Base-by-base conservation (phyloP, 495 filamentous ascomycete species). In the Lichenothelia convexa region DNA sequence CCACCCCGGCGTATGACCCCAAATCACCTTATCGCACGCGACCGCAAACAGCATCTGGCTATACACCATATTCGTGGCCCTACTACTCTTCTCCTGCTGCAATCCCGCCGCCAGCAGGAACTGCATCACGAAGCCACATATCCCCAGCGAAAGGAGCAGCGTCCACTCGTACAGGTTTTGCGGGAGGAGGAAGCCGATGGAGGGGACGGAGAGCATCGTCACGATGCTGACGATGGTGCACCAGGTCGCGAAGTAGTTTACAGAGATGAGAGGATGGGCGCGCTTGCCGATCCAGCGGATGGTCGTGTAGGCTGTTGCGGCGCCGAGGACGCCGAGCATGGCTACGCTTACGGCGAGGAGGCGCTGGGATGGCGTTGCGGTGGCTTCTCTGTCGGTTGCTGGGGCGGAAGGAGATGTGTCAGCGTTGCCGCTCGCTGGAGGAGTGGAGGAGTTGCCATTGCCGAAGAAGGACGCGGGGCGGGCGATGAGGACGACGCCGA, bases 31-130 rank as follows among this genome's bases (percentile, higher is more conserved):
- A 50, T 95, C 87, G 48, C 83, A 85, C 11, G 68, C 68, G 12
- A 92, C 60, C 8, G 87, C 86, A 52, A 93, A 93, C 23, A 95
- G 51, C 80, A 95, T 87, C 53, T 91, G 79, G 30, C 74, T 82
- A 50, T 93, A 95, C 3, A 82, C 62, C 82, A 93, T 92, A 16
- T 78, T 82, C 4, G 79, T 91, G 2, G 85, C 85, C 17, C 80
- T 65, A 1, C 39, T 54, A 18, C 57, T 57, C 21, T 54, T 80
- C 15, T 73, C 68, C 49, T 75, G 69, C 31, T 75, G 65, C 43
- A 95, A 53, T 0, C 85, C 85, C 1, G 71, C 65, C 3, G 87
- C 93, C n/a, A 93, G 57, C 17, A 93, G 61, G 43, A 85, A 81
- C 63, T 94, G 87, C 69, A 89, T 73, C 5, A 79, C 52, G 44